Base-by-base conservation (phyloP, 2,329 filamentous ascomycete genomes). In the Pseudocercospora macadamiae region DNA sequence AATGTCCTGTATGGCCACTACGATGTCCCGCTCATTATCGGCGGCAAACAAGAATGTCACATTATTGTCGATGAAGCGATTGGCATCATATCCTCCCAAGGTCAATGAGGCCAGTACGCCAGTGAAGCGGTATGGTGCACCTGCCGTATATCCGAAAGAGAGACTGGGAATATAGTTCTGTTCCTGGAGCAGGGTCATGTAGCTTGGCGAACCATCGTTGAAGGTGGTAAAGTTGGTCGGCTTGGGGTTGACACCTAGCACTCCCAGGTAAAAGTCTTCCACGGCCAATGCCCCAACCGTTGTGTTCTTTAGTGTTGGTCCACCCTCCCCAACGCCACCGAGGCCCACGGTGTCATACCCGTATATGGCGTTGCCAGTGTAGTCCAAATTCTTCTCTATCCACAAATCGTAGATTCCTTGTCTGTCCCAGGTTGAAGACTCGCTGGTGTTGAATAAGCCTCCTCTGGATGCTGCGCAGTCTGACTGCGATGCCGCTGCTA, bases 121-220 rank as follows among this genome's bases (percentile, higher is more conserved):
- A 12, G 70, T 66, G 48, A 56, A 61, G 2, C 86, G 81, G 68
- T 91, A 91, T 61, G 82, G 82, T n/a, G 88, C 88, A 14, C 89
- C 89, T 37, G 89, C 89, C 3, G 89, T 91, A 71, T 87, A 92
- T 52, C 87, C 88, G 70, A 89, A 91, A 39, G 87, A 89, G 62
- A 90, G 80, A 70, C 89, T 91, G 1, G 88, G 86, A 48, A 91
- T 89, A 57, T 75, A 77, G 7, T 83, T 82, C 57, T 82, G 79
- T 9, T 80, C 73, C 68, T 86, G 82, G 42, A 89, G 82, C 52
- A 67, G 63, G 1, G 73, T 73, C 70, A 81, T 75, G 63, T 75
- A 88, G 75, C 68, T 86, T 74, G 64, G 83, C 75, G 68, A 87
- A 68, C 57, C 83, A 74, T 67, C 83, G 76, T 65, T 82, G 74